Conservation (phyloP, 2,329 filamentous ascomycete species). For the Alternaria incomplexa region DNA sequence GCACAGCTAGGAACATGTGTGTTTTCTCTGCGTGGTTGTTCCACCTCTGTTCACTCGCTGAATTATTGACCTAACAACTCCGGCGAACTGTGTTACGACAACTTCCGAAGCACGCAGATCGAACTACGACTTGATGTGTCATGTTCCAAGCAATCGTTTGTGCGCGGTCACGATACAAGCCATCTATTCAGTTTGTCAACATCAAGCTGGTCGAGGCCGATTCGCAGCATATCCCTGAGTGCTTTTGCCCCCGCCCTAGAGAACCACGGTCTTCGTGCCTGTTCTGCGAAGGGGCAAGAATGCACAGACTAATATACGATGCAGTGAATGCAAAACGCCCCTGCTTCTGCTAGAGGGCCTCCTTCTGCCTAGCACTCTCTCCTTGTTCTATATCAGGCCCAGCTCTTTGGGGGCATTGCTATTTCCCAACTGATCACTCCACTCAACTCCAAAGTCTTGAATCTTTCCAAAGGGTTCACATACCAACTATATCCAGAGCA, state of each 20-base stretch:
- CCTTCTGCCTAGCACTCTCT: neutral
- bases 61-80: neutral
- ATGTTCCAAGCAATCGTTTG: neutral
- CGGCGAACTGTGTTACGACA: neutral
- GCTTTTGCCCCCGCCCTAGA: neutral
- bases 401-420: neutral
- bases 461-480: fast-evolving
- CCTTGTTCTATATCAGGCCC: neutral
- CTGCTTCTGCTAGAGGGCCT: neutral
- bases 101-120: neutral
- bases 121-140: neutral
- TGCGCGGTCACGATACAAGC: neutral
- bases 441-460: neutral
- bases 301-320: neutral
- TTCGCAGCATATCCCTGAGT: neutral
- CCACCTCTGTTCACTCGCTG: neutral
- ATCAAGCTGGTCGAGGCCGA: neutral
- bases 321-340: neutral
- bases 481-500: neutral
- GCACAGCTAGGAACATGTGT: neutral
- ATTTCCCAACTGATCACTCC: neutral
- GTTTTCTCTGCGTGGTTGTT: neutral
- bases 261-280: neutral
- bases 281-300: neutral
- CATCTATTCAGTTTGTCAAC: neutral